A percentile compares a stretch with the other conserved stretches of the same genome.
Evolutionary conservation across 2,329 filamentous ascomycete genomes (phyloP).

Genomic region (Cladosporium velox): DNA sequence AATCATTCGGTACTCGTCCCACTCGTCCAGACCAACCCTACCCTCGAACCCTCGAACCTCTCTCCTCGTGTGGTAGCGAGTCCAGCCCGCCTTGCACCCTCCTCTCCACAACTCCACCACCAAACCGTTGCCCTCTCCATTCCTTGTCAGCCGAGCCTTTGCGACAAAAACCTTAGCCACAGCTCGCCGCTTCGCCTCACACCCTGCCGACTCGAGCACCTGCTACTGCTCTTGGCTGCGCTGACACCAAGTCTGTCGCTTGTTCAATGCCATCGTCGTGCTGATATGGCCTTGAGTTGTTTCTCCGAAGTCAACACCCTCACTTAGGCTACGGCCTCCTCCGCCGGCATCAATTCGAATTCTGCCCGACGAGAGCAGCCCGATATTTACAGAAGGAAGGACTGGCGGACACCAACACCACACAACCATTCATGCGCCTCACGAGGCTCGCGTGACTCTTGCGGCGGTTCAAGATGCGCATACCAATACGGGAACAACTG

Average conservation of each 20-base stretch:
- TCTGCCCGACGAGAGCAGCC: neutral
- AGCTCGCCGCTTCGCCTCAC: neutral
- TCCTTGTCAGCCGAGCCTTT: slow-evolving; percentile 14
- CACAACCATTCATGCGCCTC: slow-evolving; percentile 17
- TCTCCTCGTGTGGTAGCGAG: neutral
- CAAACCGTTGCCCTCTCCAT: neutral
- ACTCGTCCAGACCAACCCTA: neutral
- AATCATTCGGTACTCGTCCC: neutral
- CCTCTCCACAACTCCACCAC: neutral
- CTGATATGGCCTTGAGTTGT: slow-evolving; percentile 11
- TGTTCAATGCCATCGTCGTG: neutral
- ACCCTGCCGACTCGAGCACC: neutral
- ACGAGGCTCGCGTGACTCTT: slow-evolving; percentile 11
- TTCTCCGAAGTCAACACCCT: neutral
- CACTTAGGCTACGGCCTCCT: slow-evolving; percentile 3
- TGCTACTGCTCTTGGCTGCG: neutral
- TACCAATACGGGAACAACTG: slow-evolving; percentile 86
- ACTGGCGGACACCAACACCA: neutral
- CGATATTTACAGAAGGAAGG: neutral
- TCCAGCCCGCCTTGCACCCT: neutral
- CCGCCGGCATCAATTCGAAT: neutral
- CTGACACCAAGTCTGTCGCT: neutral
- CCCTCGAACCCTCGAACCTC: neutral
- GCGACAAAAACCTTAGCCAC: neutral
- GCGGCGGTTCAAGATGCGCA: slow-evolving; percentile 61